Percentiles rank a stretch among this genome's conserved stretches.
phyloP scores from a whole-genome alignment of 139 green algal species.

The Chlorella sp. region DNA sequence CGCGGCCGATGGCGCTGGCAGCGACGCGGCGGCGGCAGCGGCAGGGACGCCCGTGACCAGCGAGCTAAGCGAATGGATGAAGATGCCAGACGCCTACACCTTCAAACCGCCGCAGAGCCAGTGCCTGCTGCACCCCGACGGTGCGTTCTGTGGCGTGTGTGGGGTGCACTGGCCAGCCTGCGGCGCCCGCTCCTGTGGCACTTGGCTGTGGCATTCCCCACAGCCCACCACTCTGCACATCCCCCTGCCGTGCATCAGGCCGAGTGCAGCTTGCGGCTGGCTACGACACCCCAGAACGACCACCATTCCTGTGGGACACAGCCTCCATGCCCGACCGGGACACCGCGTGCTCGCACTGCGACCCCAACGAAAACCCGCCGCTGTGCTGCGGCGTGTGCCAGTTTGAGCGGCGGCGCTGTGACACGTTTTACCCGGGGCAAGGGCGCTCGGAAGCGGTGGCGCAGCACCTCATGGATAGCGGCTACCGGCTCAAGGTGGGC shows the following conservation, averaged over 20 bases:
- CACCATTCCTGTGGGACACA: constrained; percentile 26
- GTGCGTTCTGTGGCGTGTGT: not conserved
- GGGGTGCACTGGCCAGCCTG: no score
- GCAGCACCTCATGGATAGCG: not conserved
- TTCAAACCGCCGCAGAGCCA: not conserved
- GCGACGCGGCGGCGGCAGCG: not conserved
- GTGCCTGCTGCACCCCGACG: constrained; percentile 15
- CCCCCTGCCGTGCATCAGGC: no score
- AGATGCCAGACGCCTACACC: not conserved
- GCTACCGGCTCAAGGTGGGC: not conserved
- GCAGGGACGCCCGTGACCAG: not conserved
- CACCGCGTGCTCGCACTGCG: not conserved
- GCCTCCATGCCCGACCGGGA: not conserved
- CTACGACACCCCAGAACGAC: not conserved
- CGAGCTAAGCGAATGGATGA: not conserved
- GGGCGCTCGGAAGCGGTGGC: not conserved
- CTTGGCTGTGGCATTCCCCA: no score
- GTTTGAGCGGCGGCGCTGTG: constrained; percentile 32
- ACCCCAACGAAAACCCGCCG: not conserved
- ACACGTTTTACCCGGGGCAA: not conserved
- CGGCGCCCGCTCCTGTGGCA: no score
- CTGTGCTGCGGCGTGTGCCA: constrained; percentile 38
- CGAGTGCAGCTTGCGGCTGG: not conserved
- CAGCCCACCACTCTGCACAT: no score
- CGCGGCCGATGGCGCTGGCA: not conserved